These are phyloP conservation scores for Candida morakotiae DNA, from an alignment of 805 yeast genomes.

Conservation along the genomic window DNA sequence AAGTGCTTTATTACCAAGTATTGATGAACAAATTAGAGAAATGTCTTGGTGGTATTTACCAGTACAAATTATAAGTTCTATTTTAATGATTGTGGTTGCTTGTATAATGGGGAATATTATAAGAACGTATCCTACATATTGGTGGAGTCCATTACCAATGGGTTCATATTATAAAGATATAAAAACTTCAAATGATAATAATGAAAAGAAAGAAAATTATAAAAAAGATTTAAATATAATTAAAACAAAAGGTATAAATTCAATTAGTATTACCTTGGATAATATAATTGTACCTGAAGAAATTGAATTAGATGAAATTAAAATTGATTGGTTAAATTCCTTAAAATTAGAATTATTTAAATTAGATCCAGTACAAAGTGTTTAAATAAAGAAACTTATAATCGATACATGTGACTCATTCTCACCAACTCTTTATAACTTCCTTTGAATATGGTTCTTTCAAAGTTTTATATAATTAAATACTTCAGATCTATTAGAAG, in stretches of 20 bases:
- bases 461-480: no score
- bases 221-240: slow-evolving; percentile 8
- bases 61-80: slow-evolving; percentile 45
- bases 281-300: slow-evolving; percentile 19
- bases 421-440: no score
- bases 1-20: slow-evolving; percentile 54
- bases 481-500: no score
- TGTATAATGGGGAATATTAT: slow-evolving; percentile 50
- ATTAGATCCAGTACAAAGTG: not conserved
- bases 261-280: slow-evolving; percentile 15
- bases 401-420: no score
- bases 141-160: slow-evolving; percentile 49
- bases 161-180: slow-evolving; percentile 8
- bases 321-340: slow-evolving; percentile 24
- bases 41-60: slow-evolving; percentile 70
- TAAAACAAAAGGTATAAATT: slow-evolving; percentile 10
- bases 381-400: not conserved
- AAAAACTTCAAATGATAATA: not conserved
- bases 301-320: slow-evolving; percentile 20
- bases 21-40: slow-evolving; percentile 39
- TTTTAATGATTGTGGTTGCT: slow-evolving; percentile 48
- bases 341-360: slow-evolving; percentile 11
- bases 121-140: slow-evolving; percentile 51
- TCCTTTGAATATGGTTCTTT: no score
- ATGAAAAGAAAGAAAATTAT: slow-evolving; percentile 3